phyloP scores from a whole-genome alignment of 176 grass and related monocot genomes.

The Raddia distichophylla region DNA sequence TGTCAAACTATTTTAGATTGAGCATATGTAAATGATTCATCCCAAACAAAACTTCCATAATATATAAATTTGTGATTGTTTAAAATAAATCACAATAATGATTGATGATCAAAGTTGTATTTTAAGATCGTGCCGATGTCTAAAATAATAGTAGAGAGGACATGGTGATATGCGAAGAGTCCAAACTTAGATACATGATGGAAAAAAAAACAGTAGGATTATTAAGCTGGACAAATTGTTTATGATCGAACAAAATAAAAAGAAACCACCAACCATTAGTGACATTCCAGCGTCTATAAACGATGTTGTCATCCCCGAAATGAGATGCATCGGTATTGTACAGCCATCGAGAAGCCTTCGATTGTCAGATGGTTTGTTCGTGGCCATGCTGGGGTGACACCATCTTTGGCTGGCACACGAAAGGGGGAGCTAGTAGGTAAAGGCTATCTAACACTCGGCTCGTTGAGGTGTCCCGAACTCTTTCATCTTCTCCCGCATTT shows the following conservation, averaged over 20 bases:
- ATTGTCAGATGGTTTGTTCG: slow-evolving; percentile 14
- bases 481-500: slow-evolving; percentile 74
- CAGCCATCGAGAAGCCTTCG: slow-evolving; percentile 9
- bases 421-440: background rate
- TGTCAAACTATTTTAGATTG: too few species aligned
- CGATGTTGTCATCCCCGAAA: background rate
- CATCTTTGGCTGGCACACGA: slow-evolving; percentile 13
- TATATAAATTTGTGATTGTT: too few species aligned
- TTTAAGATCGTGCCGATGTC: too few species aligned
- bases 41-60: too few species aligned
- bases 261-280: background rate
- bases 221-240: slow-evolving; percentile 19
- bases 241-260: background rate
- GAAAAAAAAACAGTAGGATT: background rate
- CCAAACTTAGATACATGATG: background rate
- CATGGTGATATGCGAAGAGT: too few species aligned
- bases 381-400: background rate
- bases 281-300: background rate
- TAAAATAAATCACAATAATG: too few species aligned
- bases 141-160: too few species aligned
- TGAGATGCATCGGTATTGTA: background rate
- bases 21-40: too few species aligned
- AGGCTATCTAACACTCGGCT: slow-evolving; percentile 22
- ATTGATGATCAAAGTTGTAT: too few species aligned
- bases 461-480: slow-evolving; percentile 48